Evolutionary conservation across 2,329 filamentous ascomycete genomes (phyloP).

Genomic region (Lecanicillium sp.): DNA sequence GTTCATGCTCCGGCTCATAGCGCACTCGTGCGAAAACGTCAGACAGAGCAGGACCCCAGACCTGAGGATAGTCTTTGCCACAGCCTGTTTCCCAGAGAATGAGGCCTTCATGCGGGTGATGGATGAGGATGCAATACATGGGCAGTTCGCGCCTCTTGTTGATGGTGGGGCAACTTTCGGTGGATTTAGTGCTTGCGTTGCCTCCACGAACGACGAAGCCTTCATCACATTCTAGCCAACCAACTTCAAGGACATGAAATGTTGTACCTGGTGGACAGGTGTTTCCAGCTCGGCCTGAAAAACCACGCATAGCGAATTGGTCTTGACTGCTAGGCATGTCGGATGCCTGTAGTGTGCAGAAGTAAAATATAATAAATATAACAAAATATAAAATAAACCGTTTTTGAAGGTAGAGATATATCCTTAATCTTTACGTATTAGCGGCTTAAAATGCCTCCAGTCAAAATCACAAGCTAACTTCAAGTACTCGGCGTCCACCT

Average conservation of each 20-base stretch:
- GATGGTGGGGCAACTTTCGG: background rate
- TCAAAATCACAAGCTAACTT: no score
- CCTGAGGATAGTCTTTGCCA: constrained; percentile 12
- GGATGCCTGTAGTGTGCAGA: no score
- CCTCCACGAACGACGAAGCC: background rate
- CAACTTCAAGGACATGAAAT: background rate
- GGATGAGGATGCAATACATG: constrained; percentile 6
- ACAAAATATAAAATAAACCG: no score
- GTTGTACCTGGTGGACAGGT: background rate
- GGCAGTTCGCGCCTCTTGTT: background rate
- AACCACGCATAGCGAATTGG: no score
- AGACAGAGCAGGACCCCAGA: constrained; percentile 11
- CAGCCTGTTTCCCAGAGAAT: constrained; percentile 13
- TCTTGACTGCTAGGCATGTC: no score
- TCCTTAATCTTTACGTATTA: no score
- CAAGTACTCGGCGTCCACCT: no score
- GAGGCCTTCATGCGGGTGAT: constrained; percentile 13
- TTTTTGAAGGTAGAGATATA: no score
- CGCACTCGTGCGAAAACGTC: constrained; percentile 12
- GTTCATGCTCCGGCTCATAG: constrained; percentile 12
- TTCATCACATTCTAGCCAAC: background rate
- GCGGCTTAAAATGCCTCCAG: no score
- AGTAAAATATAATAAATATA: no score
- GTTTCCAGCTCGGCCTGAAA: no score
- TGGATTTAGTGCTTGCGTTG: background rate